These are phyloP conservation scores for Fonsecaea pugnacius DNA, from an alignment of 2,329 filamentous ascomycete species.

Conservation along the genomic window DNA sequence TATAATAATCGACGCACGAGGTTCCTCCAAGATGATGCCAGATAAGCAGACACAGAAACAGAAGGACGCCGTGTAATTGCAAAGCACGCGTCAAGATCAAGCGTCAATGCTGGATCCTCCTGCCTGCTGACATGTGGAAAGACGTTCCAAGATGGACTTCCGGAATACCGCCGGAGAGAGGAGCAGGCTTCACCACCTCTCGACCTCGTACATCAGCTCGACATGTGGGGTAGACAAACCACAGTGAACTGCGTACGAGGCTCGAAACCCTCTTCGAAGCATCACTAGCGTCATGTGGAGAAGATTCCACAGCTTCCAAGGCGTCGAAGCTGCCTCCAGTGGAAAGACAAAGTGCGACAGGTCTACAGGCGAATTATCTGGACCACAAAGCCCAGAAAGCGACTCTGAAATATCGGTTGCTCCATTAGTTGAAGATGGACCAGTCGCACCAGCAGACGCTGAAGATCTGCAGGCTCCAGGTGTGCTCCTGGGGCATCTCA, in stretches of 20 bases:
- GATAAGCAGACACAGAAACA: neutral
- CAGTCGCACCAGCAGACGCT: neutral
- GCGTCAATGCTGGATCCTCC: neutral
- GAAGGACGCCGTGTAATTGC: neutral
- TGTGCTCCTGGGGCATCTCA: neutral
- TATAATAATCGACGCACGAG: neutral
- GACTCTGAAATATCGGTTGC: neutral
- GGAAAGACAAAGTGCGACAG: neutral
- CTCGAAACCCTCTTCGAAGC: neutral
- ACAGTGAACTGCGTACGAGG: neutral
- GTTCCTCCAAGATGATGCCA: neutral
- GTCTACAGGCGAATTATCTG: neutral
- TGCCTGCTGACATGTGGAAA: slow-evolving; percentile 12
- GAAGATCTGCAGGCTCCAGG: neutral
- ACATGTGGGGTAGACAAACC: slow-evolving; percentile 14
- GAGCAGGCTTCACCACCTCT: slow-evolving; percentile 4
- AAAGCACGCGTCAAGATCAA: neutral
- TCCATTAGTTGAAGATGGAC: neutral
- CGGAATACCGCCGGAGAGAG: slow-evolving; percentile 13
- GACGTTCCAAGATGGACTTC: neutral
- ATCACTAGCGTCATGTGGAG: slow-evolving; percentile 18
- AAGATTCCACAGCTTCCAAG: slow-evolving; percentile 7
- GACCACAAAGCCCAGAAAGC: neutral
- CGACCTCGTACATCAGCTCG: slow-evolving; percentile 7
- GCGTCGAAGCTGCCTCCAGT: neutral